phyloP scores from a whole-genome alignment of 1,284 basidiomycete genomes.

The Cutaneotrichosporon dermatis region DNA sequence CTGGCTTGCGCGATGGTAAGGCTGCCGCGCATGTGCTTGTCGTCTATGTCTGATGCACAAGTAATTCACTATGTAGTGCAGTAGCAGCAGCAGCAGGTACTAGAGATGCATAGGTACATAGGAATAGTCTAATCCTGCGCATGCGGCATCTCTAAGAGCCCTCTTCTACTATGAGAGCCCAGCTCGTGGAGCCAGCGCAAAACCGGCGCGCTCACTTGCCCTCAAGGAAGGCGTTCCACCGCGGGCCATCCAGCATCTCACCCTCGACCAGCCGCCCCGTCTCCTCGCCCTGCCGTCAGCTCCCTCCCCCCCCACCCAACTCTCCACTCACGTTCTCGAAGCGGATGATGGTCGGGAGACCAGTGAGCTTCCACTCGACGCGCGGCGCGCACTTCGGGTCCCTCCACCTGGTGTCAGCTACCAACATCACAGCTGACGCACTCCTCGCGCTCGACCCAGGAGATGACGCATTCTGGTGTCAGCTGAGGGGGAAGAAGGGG shows the following conservation, averaged over 20 bases:
- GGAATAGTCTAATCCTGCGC: too few relatives aligned
- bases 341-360: constrained; percentile 69
- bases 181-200: too few relatives aligned
- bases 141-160: too few relatives aligned
- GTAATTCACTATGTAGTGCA: too few relatives aligned
- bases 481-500: not conserved
- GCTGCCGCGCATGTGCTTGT: too few relatives aligned
- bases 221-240: constrained; percentile 29
- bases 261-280: constrained; percentile 59
- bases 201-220: not conserved
- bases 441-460: constrained; percentile 71
- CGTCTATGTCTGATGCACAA: too few relatives aligned
- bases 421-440: constrained; percentile 45
- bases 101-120: too few relatives aligned
- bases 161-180: too few relatives aligned
- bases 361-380: constrained; percentile 59
- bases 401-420: constrained; percentile 59
- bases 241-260: constrained; percentile 49
- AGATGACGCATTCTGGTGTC: constrained; percentile 55
- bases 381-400: constrained; percentile 60
- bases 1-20: too few relatives aligned
- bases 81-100: too few relatives aligned
- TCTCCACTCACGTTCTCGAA: constrained; percentile 58
- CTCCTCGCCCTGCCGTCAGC: constrained; percentile 53
- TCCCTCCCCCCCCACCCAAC: not conserved